These are phyloP conservation scores for Blastobotrys aristatus DNA, from an alignment of 1,139 yeast genomes.

Conservation along the genomic window DNA sequence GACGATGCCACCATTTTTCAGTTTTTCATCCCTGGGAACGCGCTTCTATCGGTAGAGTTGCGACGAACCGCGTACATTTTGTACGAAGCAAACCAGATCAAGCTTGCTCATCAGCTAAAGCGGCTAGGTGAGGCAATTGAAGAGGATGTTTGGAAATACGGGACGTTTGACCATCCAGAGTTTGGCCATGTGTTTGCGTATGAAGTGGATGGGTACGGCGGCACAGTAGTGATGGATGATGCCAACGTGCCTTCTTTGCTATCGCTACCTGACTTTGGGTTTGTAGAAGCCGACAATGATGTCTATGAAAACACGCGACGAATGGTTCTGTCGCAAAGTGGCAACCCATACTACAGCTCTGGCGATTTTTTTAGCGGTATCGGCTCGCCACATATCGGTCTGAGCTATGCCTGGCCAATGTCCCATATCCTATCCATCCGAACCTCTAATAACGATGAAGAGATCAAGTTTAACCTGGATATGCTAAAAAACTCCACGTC, in stretches of 20 bases:
- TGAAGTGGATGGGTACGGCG: slow-evolving; percentile 85
- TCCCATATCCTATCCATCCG: slow-evolving; percentile 67
- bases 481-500: slow-evolving; percentile 59
- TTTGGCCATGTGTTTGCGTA: slow-evolving; percentile 80
- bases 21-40: slow-evolving; percentile 81
- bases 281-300: slow-evolving; percentile 45
- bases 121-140: slow-evolving; percentile 43
- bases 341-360: slow-evolving; percentile 70
- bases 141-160: slow-evolving; percentile 59
- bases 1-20: slow-evolving; percentile 84
- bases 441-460: slow-evolving; percentile 67
- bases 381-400: slow-evolving; percentile 90
- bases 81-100: slow-evolving; percentile 15
- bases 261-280: slow-evolving; percentile 79
- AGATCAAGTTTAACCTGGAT: slow-evolving; percentile 49
- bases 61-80: slow-evolving; percentile 31
- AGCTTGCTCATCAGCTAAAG: slow-evolving; percentile 30
- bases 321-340: slow-evolving; percentile 62
- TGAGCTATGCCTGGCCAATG: slow-evolving; percentile 87
- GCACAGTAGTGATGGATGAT: slow-evolving; percentile 75
- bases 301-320: slow-evolving; percentile 73
- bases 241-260: slow-evolving; percentile 83
- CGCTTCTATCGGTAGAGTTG: slow-evolving; percentile 66
- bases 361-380: slow-evolving; percentile 67
- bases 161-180: slow-evolving; percentile 57